Evolutionary conservation across 192 early-diverging fungal species (phyloP).

Genomic region (Umbelopsis vinacea): DNA sequence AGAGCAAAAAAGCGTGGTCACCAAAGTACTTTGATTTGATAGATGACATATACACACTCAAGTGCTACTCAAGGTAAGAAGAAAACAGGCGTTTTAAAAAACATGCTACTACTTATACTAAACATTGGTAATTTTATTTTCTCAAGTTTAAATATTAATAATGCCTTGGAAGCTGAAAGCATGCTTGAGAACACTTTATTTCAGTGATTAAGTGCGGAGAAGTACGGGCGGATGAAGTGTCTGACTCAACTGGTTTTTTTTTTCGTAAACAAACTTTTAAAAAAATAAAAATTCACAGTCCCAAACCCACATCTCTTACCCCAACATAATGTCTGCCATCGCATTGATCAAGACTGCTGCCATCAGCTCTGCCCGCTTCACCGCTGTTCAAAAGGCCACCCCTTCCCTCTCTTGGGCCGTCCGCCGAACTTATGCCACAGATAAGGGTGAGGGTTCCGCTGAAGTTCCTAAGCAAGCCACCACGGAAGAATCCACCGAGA

Average conservation of each 20-base stretch:
- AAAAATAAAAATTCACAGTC: constrained; percentile 13
- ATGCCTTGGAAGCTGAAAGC: not conserved
- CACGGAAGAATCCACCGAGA: constrained; percentile 26
- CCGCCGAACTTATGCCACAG: constrained; percentile 41
- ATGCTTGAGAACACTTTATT: not conserved
- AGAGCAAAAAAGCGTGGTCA: constrained; percentile 54
- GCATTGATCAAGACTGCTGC: constrained; percentile 12
- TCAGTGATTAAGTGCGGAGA: not conserved
- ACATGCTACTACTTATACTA: not conserved
- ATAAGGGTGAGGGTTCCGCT: constrained; percentile 30
- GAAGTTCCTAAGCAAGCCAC: constrained; percentile 28
- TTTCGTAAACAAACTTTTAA: not conserved
- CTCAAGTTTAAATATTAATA: not conserved
- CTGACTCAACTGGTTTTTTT: not conserved
- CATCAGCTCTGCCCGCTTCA: constrained; percentile 7
- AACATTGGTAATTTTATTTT: not conserved
- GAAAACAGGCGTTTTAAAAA: not conserved
- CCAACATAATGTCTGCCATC: constrained; percentile 15
- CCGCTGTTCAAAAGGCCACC: constrained; percentile 12
- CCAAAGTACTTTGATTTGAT: constrained; percentile 67
- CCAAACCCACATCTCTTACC: not conserved
- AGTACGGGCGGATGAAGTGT: not conserved
- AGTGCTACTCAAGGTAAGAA: constrained; percentile 32
- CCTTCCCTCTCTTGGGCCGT: constrained; percentile 2
- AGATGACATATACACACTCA: constrained; percentile 48